phyloP scores from a whole-genome alignment of 345 rosid species.

The Moricandia arvensis region DNA sequence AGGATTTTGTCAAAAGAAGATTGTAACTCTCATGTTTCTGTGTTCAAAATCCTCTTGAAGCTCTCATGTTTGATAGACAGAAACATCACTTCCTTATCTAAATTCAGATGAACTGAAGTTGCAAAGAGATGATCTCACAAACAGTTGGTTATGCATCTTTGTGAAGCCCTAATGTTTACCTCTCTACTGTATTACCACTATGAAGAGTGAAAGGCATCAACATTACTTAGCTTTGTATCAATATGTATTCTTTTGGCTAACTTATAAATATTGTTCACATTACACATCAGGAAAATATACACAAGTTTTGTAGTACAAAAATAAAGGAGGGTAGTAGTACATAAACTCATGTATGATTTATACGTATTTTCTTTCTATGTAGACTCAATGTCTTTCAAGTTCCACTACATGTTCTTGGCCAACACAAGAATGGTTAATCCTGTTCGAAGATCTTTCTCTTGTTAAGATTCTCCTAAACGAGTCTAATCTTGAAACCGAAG shows the following conservation, averaged over 20 bases:
- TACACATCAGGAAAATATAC: background rate
- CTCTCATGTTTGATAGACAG: background rate
- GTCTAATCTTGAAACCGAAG: constrained; percentile 14
- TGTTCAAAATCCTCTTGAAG: background rate
- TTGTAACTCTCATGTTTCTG: background rate
- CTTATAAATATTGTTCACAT: background rate
- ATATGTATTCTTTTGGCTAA: background rate
- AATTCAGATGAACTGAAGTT: background rate
- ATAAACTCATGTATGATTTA: background rate
- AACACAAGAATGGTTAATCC: background rate
- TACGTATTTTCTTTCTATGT: background rate
- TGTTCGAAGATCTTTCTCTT: background rate
- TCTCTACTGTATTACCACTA: constrained; percentile 3
- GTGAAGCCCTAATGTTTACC: background rate
- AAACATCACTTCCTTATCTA: background rate
- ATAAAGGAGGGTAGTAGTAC: background rate
- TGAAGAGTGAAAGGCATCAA: background rate
- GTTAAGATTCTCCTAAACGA: background rate
- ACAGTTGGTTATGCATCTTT: background rate
- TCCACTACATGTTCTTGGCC: background rate
- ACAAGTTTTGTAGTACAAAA: background rate
- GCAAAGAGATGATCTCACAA: background rate
- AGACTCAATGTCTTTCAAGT: background rate
- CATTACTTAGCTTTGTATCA: background rate
- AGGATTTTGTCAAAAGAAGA: background rate